These are phyloP conservation scores for Irpex rosettiformis DNA, from an alignment of 1,284 basidiomycete species.

Conservation along the genomic window DNA sequence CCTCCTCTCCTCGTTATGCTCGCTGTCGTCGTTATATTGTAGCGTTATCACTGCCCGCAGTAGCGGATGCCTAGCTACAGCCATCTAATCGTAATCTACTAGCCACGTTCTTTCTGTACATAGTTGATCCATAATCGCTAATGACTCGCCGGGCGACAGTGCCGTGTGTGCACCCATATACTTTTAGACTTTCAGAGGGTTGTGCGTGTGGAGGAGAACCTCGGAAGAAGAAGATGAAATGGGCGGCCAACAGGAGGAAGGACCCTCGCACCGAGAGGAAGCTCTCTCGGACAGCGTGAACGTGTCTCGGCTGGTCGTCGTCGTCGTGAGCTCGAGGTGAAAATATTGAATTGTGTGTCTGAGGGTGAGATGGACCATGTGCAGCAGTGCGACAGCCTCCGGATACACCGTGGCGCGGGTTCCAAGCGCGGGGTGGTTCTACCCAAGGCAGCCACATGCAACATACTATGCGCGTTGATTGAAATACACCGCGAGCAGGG, in stretches of 20 bases:
- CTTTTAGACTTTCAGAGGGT: conserved; percentile 14
- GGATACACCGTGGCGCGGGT: conserved; percentile 14
- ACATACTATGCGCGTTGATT: conserved; percentile 15
- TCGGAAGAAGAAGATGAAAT: background rate
- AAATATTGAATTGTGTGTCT: conserved; percentile 1
- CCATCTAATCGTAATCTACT: background rate
- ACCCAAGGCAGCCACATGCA: conserved; percentile 15
- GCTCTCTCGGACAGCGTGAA: no score
- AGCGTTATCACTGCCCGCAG: background rate
- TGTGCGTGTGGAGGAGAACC: conserved; percentile 13
- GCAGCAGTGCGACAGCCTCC: conserved; percentile 15
- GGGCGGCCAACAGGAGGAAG: conserved; percentile 8
- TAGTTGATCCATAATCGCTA: conserved; percentile 2
- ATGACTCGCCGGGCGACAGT: background rate
- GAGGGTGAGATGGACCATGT: conserved; percentile 11
- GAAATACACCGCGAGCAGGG: conserved; percentile 15
- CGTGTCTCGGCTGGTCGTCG: conserved; percentile 11
- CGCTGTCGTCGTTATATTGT: conserved; percentile 1
- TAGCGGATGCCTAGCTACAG: background rate
- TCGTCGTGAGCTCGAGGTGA: conserved; percentile 8
- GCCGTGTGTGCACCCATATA: conserved; percentile 3
- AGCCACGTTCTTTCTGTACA: conserved; percentile 5
- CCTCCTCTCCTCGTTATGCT: conserved; percentile 2
- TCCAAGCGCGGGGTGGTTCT: conserved; percentile 11
- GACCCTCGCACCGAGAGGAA: conserved; percentile 1